phyloP scores from a whole-genome alignment of 331 rosid genomes.

The Acacia pycnantha region DNA sequence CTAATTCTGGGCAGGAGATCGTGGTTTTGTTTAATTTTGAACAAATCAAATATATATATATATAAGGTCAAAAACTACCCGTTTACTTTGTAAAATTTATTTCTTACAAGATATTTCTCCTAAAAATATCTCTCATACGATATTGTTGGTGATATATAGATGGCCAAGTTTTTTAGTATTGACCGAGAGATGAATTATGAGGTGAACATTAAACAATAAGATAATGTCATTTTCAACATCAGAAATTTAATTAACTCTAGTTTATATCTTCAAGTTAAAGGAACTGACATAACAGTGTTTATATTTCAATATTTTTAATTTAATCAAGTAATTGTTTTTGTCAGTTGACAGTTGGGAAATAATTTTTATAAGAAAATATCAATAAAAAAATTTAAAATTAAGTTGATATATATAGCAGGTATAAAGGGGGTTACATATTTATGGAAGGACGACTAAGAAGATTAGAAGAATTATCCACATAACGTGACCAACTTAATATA shows the following conservation, averaged over 20 bases:
- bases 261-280: not conserved
- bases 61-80: not conserved
- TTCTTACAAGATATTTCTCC: not conserved
- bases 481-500: no score
- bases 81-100: not conserved
- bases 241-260: not conserved
- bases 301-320: not conserved
- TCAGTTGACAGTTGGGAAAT: not conserved
- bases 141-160: not conserved
- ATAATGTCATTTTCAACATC: not conserved
- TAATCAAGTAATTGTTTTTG: not conserved
- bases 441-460: not conserved
- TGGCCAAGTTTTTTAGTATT: not conserved
- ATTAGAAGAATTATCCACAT: not conserved
- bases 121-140: not conserved
- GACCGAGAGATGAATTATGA: not conserved
- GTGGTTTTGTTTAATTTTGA: constrained; percentile 4
- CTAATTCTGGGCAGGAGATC: no score
- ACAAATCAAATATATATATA: not conserved
- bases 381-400: not conserved
- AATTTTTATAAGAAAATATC: not conserved
- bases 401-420: not conserved
- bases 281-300: not conserved
- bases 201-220: not conserved
- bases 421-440: not conserved